These are phyloP conservation scores for Wickerhamomyces bisporus DNA, from an alignment of 805 yeast species.

Conservation along the genomic window DNA sequence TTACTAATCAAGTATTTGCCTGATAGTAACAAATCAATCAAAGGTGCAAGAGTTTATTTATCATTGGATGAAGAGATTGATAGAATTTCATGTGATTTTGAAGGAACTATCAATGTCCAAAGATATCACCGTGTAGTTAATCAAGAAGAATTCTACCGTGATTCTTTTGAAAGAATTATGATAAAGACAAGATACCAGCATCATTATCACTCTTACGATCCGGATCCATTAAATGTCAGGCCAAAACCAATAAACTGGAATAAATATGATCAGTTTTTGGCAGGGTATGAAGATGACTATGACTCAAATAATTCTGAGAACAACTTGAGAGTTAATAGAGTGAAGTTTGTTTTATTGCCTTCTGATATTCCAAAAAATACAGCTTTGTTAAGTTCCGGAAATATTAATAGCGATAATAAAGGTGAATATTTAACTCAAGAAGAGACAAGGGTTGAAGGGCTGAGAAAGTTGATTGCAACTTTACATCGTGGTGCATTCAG, in stretches of 20 bases:
- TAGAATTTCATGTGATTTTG: slow-evolving; percentile 67
- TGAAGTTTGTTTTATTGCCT: slow-evolving; percentile 84
- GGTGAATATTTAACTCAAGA: slow-evolving; percentile 71
- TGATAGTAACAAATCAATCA: slow-evolving; percentile 22
- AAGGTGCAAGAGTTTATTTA: slow-evolving; percentile 66
- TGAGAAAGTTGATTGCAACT: slow-evolving; percentile 58
- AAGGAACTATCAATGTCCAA: slow-evolving; percentile 73
- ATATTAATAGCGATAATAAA: slow-evolving; percentile 19
- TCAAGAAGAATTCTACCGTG: slow-evolving; percentile 25
- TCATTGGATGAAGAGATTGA: slow-evolving; percentile 82
- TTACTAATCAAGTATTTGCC: slow-evolving; percentile 55
- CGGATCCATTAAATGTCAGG: slow-evolving; percentile 49
- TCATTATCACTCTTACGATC: slow-evolving; percentile 50
- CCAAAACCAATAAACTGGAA: slow-evolving; percentile 78
- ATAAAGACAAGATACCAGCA: slow-evolving; percentile 78
- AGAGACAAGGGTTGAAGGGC: slow-evolving; percentile 89
- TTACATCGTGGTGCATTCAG: slow-evolving; percentile 54
- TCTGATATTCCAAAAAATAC: slow-evolving; percentile 57
- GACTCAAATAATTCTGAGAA: slow-evolving; percentile 43
- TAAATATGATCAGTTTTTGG: slow-evolving; percentile 81
- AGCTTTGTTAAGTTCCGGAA: slow-evolving; percentile 29
- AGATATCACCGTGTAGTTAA: slow-evolving; percentile 45
- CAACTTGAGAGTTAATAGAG: slow-evolving; percentile 46
- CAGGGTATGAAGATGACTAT: slow-evolving; percentile 86
- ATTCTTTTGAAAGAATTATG: slow-evolving; percentile 42